Base-by-base conservation (phyloP, 2,329 filamentous ascomycete genomes). In the Pseudogymnoascus sp. region DNA sequence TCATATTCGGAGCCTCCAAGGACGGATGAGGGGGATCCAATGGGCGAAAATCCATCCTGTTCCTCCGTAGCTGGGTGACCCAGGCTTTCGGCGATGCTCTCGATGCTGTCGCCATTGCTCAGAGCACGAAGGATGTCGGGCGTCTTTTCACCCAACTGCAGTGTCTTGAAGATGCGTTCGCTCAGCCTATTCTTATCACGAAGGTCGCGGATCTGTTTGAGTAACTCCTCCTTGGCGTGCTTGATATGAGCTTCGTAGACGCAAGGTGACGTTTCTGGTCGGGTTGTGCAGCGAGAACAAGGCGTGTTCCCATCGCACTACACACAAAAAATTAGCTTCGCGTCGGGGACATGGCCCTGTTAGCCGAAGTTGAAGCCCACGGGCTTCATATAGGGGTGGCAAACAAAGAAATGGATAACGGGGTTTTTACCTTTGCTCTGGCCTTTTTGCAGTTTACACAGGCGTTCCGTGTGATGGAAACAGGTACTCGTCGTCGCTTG, bases 361-460 rank as follows among this genome's bases (percentile, higher is more conserved):
- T 45, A 49, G 16, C 29, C 16, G 49, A 55, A 33, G 29, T 55
- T 21, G 49, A 55, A 55, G 49, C 14, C 16, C 16, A 10, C 21
- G 14, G 33, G 49, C 16, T 52, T 11, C 8, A 55, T 21, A 21
- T n/a, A 55, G 16, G 49, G 49, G 26, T 12, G 16, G n/a, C 49
- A 33, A 55, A 7, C 26, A 33, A 26, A 7, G 29, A 4, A 14
- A 33, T 33, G 29, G 49, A 5, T 12, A 16, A 19, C 4, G 45
- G 45, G 11, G n/a, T 16, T 12, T 68, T 62, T 63, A 74, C 73
- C 68, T 74, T 74, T 26, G 72, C 68, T 63, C 72, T 68, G 16
- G 72, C 72, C 59, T 73, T 73, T 62, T 73, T 74, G 63, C 72
- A 74, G 31, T 69, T 72, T 12, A 69, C 63, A 62, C 72, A 74